Evolutionary conservation across 306 rosid species (phyloP).

Genomic region (Medicago lupulina): DNA sequence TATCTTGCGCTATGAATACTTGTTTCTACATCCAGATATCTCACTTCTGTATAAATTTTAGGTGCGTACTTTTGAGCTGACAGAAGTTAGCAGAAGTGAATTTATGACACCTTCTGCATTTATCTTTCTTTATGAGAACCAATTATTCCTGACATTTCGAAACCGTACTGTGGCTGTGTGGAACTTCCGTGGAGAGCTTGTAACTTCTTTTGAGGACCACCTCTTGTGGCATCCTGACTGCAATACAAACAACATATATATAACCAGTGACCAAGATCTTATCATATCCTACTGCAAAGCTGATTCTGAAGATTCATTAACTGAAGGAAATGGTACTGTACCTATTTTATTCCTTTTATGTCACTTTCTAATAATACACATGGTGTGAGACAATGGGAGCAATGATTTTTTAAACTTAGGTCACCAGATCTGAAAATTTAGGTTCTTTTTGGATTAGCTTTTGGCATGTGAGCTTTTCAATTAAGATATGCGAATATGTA

Average conservation of each 20-base stretch:
- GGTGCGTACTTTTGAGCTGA: conserved; percentile 92
- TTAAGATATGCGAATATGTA: not conserved
- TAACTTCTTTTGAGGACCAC: conserved; percentile 98
- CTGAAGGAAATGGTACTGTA: conserved; percentile 87
- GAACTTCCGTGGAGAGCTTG: conserved; percentile 99
- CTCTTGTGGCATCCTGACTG: conserved; percentile 99
- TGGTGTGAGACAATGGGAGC: conserved; percentile 24
- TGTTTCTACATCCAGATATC: conserved; percentile 36
- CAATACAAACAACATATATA: conserved; percentile 95
- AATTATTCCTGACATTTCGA: conserved; percentile 88
- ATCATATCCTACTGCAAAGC: conserved; percentile 99
- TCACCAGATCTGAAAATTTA: conserved; percentile 17
- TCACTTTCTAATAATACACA: conserved; percentile 6
- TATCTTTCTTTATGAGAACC: conserved; percentile 95
- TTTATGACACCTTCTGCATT: conserved; percentile 99
- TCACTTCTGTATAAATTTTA: conserved; percentile 48
- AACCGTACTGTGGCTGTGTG: conserved; percentile 98
- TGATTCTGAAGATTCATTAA: conserved; percentile 89
- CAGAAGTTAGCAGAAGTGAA: conserved; percentile 88
- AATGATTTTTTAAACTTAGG: conserved; percentile 8
- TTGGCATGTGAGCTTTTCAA: not conserved
- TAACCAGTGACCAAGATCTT: conserved; percentile 99
- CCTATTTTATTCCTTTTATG: not conserved
- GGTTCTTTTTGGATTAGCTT: conserved; percentile 6
- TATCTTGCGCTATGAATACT: not conserved